Conservation (phyloP, 208 protist species). For the Acanthamoeba lenticulata region DNA sequence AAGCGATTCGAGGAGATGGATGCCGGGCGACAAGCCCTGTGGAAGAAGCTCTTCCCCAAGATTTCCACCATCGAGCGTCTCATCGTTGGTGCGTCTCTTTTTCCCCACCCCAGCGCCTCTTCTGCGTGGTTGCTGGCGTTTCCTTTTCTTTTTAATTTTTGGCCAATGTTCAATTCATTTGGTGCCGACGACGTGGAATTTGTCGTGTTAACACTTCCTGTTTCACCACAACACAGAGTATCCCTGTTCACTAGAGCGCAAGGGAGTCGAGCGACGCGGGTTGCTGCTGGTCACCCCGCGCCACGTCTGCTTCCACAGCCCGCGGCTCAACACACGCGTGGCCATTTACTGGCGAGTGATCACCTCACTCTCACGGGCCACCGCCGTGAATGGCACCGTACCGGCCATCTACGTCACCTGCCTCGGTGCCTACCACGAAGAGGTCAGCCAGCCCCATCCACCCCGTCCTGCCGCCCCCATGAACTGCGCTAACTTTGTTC, state of each 20-base stretch:
- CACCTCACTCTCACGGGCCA: slow-evolving; percentile 7
- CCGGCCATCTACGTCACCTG: slow-evolving; percentile 54
- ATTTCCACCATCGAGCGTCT: slow-evolving; percentile 63
- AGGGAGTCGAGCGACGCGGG: not conserved
- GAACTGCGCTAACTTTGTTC: too few species aligned
- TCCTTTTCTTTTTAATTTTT: not conserved
- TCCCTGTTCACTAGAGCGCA: slow-evolving; percentile 13
- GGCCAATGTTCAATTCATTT: not conserved
- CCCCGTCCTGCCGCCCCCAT: not conserved
- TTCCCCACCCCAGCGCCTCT: not conserved
- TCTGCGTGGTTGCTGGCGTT: not conserved
- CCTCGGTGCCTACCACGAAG: slow-evolving; percentile 42
- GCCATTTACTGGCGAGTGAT: slow-evolving; percentile 56
- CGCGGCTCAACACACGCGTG: slow-evolving; percentile 13
- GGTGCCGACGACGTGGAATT: not conserved
- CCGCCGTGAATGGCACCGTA: slow-evolving; percentile 7
- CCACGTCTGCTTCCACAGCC: slow-evolving; percentile 51
- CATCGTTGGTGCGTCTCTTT: not conserved
- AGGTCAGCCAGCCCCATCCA: not conserved
- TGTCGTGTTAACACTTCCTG: not conserved
- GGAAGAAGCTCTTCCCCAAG: slow-evolving; percentile 63
- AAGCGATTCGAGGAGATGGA: slow-evolving; percentile 44
- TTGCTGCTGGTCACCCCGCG: slow-evolving; percentile 7
- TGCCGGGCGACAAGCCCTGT: not conserved
- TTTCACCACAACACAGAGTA: not conserved